Evolutionary conservation across 2,329 filamentous ascomycete genomes (phyloP).

Genomic region (Myriosclerotinia scirpicola): DNA sequence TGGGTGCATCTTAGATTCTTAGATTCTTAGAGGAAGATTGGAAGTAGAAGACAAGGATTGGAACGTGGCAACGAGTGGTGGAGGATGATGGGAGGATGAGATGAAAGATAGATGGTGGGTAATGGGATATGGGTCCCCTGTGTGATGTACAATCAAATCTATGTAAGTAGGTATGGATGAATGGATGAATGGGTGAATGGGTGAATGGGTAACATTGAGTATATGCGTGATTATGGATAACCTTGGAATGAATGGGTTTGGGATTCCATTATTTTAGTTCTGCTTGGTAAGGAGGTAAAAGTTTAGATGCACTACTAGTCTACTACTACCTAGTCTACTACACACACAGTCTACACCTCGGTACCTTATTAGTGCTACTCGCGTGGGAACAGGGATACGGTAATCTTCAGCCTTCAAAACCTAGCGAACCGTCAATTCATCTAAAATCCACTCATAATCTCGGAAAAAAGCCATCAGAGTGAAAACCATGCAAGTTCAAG

Average conservation of each 20-base stretch:
- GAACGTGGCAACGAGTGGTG: slow-evolving; percentile 8
- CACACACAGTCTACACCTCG: slow-evolving; percentile 15
- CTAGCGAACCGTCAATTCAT: slow-evolving; percentile 6
- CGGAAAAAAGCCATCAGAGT: slow-evolving; percentile 5
- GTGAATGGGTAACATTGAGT: neutral
- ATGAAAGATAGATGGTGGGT: slow-evolving; percentile 16
- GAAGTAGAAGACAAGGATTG: neutral
- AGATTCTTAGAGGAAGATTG: slow-evolving; percentile 4
- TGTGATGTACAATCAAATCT: slow-evolving; percentile 16
- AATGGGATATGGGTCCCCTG: slow-evolving; percentile 10
- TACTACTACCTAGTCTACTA: too few relatives aligned
- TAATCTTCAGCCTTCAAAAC: slow-evolving; percentile 15
- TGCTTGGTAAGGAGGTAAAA: neutral
- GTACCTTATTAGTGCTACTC: slow-evolving; percentile 8
- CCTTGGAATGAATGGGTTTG: neutral
- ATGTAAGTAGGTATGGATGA: neutral
- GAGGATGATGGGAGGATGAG: slow-evolving; percentile 18
- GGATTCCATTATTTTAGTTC: neutral
- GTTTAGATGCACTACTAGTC: neutral
- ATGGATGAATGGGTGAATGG: neutral
- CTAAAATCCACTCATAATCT: slow-evolving; percentile 8
- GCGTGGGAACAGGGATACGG: slow-evolving; percentile 15
- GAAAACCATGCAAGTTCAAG: slow-evolving; percentile 8
- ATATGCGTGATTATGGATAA: neutral
- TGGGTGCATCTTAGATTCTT: neutral